These are phyloP conservation scores for Chamaecyparis obtusa DNA, from an alignment of 75 land plant genomes.

Conservation along the genomic window DNA sequence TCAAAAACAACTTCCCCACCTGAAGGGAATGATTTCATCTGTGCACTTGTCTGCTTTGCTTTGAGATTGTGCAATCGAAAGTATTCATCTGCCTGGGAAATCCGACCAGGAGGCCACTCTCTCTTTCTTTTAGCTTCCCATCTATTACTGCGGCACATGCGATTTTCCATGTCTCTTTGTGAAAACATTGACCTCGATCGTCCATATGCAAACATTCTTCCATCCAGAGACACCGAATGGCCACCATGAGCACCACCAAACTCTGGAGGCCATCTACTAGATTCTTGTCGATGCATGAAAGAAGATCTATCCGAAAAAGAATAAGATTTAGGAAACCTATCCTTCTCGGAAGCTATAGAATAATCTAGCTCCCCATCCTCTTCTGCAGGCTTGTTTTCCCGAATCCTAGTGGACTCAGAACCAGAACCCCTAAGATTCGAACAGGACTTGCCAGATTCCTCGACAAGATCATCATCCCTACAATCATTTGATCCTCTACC, in stretches of 20 bases:
- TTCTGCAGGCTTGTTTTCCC: slow-evolving; percentile 7
- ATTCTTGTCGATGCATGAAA: slow-evolving; percentile 18
- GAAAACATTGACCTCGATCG: slow-evolving; percentile 4
- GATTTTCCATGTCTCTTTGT: slow-evolving; percentile 1
- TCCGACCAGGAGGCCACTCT: slow-evolving; percentile 29
- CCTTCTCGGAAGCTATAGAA: slow-evolving; percentile 6
- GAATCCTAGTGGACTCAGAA: slow-evolving; percentile 5
- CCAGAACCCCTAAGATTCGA: neutral
- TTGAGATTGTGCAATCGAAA: slow-evolving; percentile 17
- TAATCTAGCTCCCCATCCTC: slow-evolving; percentile 13
- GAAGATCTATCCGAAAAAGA: slow-evolving; percentile 25
- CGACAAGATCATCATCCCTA: neutral
- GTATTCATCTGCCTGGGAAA: slow-evolving; percentile 21
- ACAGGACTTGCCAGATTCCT: slow-evolving; percentile 9
- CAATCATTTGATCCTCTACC: neutral
- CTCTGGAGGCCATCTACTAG: slow-evolving; percentile 10
- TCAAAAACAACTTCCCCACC: slow-evolving; percentile 11
- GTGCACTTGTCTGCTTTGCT: slow-evolving; percentile 4
- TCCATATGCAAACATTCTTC: neutral
- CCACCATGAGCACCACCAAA: slow-evolving; percentile 11
- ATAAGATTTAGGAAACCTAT: slow-evolving; percentile 10
- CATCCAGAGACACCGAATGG: slow-evolving; percentile 13
- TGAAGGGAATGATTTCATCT: slow-evolving; percentile 11
- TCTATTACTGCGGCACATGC: neutral
- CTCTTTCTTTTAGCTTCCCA: slow-evolving; percentile 29